A percentile compares a stretch with the other conserved stretches of the same genome.
These are phyloP conservation scores for Verticillium dahliae DNA, from an alignment of 2,329 filamentous ascomycete genomes.

Conservation along the genomic window DNA sequence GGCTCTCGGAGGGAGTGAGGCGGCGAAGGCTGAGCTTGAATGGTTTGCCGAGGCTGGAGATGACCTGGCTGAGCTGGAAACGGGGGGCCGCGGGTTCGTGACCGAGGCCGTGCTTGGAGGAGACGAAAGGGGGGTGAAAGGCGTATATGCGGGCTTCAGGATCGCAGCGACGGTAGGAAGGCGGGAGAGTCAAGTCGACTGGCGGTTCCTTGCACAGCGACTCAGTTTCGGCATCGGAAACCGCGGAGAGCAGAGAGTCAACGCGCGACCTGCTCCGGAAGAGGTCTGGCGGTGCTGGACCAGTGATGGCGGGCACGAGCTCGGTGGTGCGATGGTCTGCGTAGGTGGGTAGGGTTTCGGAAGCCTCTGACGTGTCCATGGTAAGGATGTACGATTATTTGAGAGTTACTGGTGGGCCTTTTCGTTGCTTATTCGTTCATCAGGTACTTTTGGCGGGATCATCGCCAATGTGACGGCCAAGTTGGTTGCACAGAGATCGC, in stretches of 20 bases:
- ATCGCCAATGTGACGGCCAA: no score
- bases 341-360: constrained; percentile 17
- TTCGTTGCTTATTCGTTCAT: no score
- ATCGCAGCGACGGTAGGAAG: constrained; percentile 1
- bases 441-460: no score
- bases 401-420: no score
- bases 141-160: constrained; percentile 1
- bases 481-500: no score
- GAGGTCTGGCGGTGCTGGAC: not conserved
- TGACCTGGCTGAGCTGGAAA: not conserved
- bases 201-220: not conserved
- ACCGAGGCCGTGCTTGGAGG: not conserved
- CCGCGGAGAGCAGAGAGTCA: constrained; percentile 5
- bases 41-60: not conserved
- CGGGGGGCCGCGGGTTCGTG: not conserved
- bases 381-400: no score
- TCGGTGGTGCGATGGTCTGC: constrained; percentile 16
- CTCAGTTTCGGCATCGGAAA: not conserved
- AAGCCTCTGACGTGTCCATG: not conserved
- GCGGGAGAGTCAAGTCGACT: not conserved
- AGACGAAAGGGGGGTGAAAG: constrained; percentile 1
- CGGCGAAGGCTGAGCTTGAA: constrained; percentile 4
- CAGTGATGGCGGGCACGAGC: not conserved
- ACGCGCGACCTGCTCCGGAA: not conserved
- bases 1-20: not conserved